These are phyloP conservation scores for Penicillium bovifimosum DNA, from an alignment of 495 filamentous ascomycete genomes.

Conservation along the genomic window DNA sequence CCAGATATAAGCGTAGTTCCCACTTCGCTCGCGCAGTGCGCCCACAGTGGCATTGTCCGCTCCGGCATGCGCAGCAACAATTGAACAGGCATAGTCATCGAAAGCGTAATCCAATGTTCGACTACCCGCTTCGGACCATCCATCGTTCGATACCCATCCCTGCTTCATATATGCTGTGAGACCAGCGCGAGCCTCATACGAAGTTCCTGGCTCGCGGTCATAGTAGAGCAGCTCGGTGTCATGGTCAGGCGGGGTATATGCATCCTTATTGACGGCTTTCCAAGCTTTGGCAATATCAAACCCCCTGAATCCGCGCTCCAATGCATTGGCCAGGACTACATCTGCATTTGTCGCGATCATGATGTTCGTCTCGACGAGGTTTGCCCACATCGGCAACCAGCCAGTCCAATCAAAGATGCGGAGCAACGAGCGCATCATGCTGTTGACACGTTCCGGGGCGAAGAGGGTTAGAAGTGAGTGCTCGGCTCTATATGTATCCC, in stretches of 20 bases:
- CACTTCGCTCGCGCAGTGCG: conserved; percentile 12
- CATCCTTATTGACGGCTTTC: conserved; percentile 22
- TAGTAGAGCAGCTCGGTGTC: conserved; percentile 22
- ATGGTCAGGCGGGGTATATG: conserved; percentile 19
- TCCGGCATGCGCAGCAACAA: conserved; percentile 17
- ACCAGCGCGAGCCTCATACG: conserved; percentile 22
- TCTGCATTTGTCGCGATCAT: conserved; percentile 31
- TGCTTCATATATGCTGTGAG: conserved; percentile 24
- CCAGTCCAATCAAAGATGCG: conserved; percentile 26
- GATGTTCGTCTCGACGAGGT: conserved; percentile 26
- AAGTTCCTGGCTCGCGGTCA: conserved; percentile 22
- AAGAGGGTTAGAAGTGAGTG: conserved; percentile 22
- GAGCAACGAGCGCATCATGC: conserved; percentile 26
- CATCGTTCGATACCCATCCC: conserved; percentile 27
- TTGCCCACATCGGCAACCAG: conserved; percentile 28
- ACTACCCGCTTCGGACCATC: conserved; percentile 24
- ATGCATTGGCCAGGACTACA: conserved; percentile 21
- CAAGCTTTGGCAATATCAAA: conserved; percentile 21
- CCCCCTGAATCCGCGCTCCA: conserved; percentile 21
- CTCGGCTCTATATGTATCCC: conserved; percentile 27
- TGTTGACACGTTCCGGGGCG: conserved; percentile 23
- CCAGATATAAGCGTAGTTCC: conserved; percentile 21
- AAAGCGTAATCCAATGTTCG: conserved; percentile 26
- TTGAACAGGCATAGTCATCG: conserved; percentile 22
- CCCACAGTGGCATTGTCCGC: conserved; percentile 2